Conservation (phyloP, 2,329 filamentous ascomycete genomes). For the Fusarium staphyleae region DNA sequence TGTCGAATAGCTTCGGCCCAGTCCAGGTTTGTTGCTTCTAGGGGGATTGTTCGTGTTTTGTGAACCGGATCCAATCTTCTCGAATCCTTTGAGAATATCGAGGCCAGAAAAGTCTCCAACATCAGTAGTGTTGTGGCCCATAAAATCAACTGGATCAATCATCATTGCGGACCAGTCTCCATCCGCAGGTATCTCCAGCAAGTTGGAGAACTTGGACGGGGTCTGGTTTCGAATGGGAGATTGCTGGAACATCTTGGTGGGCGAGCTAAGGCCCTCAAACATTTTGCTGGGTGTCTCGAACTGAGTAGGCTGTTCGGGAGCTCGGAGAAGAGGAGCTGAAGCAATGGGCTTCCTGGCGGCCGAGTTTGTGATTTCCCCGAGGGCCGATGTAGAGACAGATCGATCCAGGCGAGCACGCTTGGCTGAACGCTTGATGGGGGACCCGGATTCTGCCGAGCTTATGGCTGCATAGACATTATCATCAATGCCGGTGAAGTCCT, state of each 20-base stretch:
- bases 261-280: constrained; percentile 62
- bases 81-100: constrained; percentile 78
- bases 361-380: constrained; percentile 66
- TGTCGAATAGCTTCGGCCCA: constrained; percentile 45
- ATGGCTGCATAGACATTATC: constrained; percentile 48
- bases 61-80: constrained; percentile 69
- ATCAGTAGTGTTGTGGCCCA: constrained; percentile 57
- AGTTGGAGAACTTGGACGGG: constrained; percentile 57
- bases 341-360: constrained; percentile 59
- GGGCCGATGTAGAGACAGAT: constrained; percentile 66
- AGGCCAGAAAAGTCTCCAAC: constrained; percentile 65
- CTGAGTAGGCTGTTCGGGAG: constrained; percentile 50
- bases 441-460: constrained; percentile 62
- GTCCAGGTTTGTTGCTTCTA: constrained; percentile 39
- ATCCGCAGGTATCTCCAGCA: constrained; percentile 48
- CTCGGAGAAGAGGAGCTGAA: constrained; percentile 59
- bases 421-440: constrained; percentile 70
- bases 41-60: constrained; percentile 41
- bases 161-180: constrained; percentile 49
- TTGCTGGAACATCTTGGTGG: constrained; percentile 57
- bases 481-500: constrained; percentile 46
- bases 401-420: constrained; percentile 69
- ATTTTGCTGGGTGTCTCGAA: constrained; percentile 65
- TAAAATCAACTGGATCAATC: constrained; percentile 51
- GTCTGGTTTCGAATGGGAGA: constrained; percentile 51